A percentile compares a stretch with the other conserved stretches of the same genome.
Evolutionary conservation across 345 rosid genomes (phyloP).

Genomic region (Ceriops decandra): DNA sequence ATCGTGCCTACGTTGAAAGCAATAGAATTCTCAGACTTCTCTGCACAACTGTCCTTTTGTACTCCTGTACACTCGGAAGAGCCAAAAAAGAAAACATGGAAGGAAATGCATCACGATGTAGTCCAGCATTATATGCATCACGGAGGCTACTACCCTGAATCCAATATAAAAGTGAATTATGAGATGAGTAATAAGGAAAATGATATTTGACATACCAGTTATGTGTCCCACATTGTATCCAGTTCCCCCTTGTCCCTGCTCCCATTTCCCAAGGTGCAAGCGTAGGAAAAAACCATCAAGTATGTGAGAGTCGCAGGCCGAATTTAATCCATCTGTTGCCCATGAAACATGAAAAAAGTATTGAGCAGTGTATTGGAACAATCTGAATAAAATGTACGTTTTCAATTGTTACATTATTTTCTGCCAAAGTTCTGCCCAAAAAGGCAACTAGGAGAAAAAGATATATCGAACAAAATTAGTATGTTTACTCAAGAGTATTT

Average conservation of each 20-base stretch:
- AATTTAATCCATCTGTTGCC: slow-evolving; percentile 60
- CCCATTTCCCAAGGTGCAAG: slow-evolving; percentile 76
- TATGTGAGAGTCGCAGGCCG: slow-evolving; percentile 34
- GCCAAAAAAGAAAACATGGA: background rate
- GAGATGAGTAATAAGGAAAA: background rate
- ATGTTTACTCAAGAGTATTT: slow-evolving; percentile 61
- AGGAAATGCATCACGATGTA: background rate
- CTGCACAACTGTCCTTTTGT: slow-evolving; percentile 25
- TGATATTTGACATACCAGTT: slow-evolving; percentile 38
- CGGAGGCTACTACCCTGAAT: background rate
- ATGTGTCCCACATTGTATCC: slow-evolving; percentile 74
- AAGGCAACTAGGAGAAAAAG: background rate
- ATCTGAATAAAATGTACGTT: background rate
- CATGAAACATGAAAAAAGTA: background rate
- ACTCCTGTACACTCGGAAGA: slow-evolving; percentile 26
- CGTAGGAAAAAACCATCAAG: slow-evolving; percentile 81
- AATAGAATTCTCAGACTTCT: slow-evolving; percentile 29
- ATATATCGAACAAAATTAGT: background rate
- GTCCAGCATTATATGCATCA: background rate
- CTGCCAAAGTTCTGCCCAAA: background rate
- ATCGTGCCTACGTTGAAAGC: slow-evolving; percentile 56
- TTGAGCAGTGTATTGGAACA: background rate
- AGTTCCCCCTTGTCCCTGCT: slow-evolving; percentile 63
- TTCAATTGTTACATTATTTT: background rate
- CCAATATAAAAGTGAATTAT: background rate